A percentile compares a stretch with the other conserved stretches of the same genome.
Evolutionary conservation across 2,329 filamentous ascomycete genomes (phyloP).

Genomic region (Calonectria hongkongensis): DNA sequence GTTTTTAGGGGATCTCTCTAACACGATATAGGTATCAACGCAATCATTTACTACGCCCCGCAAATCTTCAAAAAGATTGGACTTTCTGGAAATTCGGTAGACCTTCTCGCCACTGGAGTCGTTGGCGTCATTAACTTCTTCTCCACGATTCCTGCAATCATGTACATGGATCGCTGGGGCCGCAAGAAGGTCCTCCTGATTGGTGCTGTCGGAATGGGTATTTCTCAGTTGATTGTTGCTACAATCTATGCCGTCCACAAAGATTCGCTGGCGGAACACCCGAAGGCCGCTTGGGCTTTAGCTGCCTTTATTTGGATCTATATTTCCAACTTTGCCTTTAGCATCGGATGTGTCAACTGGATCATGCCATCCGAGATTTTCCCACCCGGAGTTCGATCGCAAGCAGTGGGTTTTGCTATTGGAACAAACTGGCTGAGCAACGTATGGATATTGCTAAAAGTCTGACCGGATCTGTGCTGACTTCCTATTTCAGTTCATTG

Average conservation of each 20-base stretch:
- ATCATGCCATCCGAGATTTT: conserved; percentile 39
- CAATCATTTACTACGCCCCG: conserved; percentile 73
- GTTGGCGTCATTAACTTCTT: conserved; percentile 47
- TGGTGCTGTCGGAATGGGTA: conserved; percentile 39
- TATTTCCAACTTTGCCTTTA: conserved; percentile 38
- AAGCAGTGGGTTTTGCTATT: conserved; percentile 33
- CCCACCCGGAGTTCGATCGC: conserved; percentile 32
- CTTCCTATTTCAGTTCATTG: conserved; percentile 31
- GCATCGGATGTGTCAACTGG: conserved; percentile 38
- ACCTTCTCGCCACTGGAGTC: conserved; percentile 48
- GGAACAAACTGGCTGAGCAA: conserved; percentile 42
- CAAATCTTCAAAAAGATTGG: conserved; percentile 74
- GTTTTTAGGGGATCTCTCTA: background rate
- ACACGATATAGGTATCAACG: conserved; percentile 53
- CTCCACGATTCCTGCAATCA: conserved; percentile 44
- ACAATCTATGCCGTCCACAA: conserved; percentile 39
- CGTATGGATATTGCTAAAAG: background rate
- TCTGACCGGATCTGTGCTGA: background rate
- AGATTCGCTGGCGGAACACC: conserved; percentile 34
- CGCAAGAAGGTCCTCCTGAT: conserved; percentile 40
- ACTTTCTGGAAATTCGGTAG: conserved; percentile 56
- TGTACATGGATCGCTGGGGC: conserved; percentile 42
- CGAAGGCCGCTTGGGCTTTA: conserved; percentile 41
- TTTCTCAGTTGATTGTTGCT: conserved; percentile 41
- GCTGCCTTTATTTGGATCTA: conserved; percentile 41